Evolutionary conservation across 2,329 filamentous ascomycete species (phyloP), one percentile per base, ranked within the genome.

Genomic region (Cladophialophora yegresii): DNA sequence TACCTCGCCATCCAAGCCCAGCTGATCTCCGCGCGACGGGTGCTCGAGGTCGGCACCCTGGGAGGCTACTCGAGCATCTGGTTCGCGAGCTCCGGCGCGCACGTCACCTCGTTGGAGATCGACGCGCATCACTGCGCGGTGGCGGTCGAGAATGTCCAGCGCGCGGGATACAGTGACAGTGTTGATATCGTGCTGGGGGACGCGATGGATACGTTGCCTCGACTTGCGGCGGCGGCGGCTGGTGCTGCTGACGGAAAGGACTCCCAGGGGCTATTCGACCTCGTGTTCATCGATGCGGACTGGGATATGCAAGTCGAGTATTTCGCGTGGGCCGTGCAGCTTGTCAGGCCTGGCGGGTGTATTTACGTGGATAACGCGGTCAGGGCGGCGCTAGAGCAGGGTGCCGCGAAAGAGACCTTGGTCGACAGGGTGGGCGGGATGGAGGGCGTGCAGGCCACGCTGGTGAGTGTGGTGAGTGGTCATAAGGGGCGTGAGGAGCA

Each of bases 11-110:
- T 81, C 20, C 77, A 78, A 50, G 73, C 73, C 43, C 73, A 73
- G 51, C 65, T 77, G 36, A 73, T 75, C 1, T 66, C 71, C 20
- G 77, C 75, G 26, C 75, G 76, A 59, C 67, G 73, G 3, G 75
- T 81, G 4, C 81, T 86, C 47, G 84, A 87, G 70, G 74, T 86
- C 55, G 84, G 84, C 32, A 85, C 82, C 0, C 72, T 86, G 40
- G 83, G 84, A 9, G 84, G 80, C 12, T 86, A 84, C 72, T 81
- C 79, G 0, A 79, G 80, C 12, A 82, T 85, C 61, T 85, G 81
- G 77, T 76, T 86, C 51, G 82, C 82, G 2, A 73, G 51, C 30
- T 71, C 75, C 16, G 70, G 74, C 13, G 69, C 77, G 5, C 71
- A 77, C 12, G 78, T 86, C 13, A 84, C 81, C 0, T 84, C 78